phyloP scores from a whole-genome alignment of 1,284 basidiomycete genomes.

The Leccinum subfulvum region DNA sequence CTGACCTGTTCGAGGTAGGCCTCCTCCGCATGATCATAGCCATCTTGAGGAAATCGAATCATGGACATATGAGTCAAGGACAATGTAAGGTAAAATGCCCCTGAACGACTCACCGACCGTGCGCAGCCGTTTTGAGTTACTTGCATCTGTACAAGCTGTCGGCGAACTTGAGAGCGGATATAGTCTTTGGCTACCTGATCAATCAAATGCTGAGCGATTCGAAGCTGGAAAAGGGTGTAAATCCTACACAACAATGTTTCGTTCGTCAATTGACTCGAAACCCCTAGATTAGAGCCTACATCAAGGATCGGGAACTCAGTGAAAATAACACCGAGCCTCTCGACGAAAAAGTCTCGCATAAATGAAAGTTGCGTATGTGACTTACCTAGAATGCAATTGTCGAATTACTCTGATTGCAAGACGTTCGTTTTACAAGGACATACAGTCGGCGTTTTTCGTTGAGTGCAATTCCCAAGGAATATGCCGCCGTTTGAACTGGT shows the following conservation, averaged over 20 bases:
- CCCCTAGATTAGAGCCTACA: slow-evolving; percentile 45
- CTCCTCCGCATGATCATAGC: slow-evolving; percentile 96
- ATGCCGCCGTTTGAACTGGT: no score
- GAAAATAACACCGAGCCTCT: slow-evolving; percentile 93
- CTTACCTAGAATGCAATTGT: slow-evolving; percentile 59
- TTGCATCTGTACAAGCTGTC: slow-evolving; percentile 96
- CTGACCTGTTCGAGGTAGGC: slow-evolving; percentile 97
- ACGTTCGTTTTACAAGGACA: slow-evolving; percentile 9
- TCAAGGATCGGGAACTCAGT: slow-evolving; percentile 94
- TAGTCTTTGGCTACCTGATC: slow-evolving; percentile 96
- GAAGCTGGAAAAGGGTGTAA: slow-evolving; percentile 94
- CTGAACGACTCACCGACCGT: slow-evolving; percentile 70
- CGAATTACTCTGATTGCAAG: slow-evolving; percentile 3
- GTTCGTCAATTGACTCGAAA: neutral
- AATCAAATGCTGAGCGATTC: slow-evolving; percentile 90
- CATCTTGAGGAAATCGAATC: slow-evolving; percentile 58
- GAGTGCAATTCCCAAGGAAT: no score
- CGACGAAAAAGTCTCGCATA: slow-evolving; percentile 96
- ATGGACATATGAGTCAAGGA: slow-evolving; percentile 1
- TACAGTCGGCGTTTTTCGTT: slow-evolving; percentile 93
- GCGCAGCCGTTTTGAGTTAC: slow-evolving; percentile 91
- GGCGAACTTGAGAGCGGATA: slow-evolving; percentile 73
- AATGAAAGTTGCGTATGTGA: slow-evolving; percentile 95
- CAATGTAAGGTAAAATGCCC: neutral
- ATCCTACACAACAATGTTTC: slow-evolving; percentile 54